A percentile compares a stretch with the other conserved stretches of the same genome.
phyloP scores from a whole-genome alignment of 2,329 filamentous ascomycete genomes.

The Bretziella fagacearum region DNA sequence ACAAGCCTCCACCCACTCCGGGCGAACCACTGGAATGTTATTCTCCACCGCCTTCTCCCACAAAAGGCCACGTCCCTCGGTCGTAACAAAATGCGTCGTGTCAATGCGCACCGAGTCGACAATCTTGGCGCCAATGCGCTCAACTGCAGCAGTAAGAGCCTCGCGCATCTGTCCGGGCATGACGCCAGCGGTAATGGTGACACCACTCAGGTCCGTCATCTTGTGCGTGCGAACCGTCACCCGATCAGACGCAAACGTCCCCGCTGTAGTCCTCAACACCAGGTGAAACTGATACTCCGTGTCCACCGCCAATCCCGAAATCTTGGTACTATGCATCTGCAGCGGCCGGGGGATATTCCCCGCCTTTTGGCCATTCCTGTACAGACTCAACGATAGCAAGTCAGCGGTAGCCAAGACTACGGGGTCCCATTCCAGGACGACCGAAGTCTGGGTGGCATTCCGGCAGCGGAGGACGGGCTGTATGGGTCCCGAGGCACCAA shows the following conservation, averaged over 20 bases:
- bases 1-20: slow-evolving; percentile 96
- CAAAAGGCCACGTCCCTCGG: slow-evolving; percentile 68
- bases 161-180: slow-evolving; percentile 59
- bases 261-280: slow-evolving; percentile 76
- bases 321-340: slow-evolving; percentile 89
- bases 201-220: slow-evolving; percentile 92
- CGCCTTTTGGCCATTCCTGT: slow-evolving; percentile 91
- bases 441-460: slow-evolving; percentile 96
- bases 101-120: slow-evolving; percentile 85
- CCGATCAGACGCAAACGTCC: slow-evolving; percentile 69
- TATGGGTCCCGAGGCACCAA: slow-evolving; percentile 62
- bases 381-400: slow-evolving; percentile 73
- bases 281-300: slow-evolving; percentile 93
- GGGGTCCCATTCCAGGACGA: slow-evolving; percentile 96
- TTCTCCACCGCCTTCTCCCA: slow-evolving; percentile 98
- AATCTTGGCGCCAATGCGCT: slow-evolving; percentile 82
- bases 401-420: slow-evolving; percentile 85
- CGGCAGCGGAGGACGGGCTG: slow-evolving; percentile 72
- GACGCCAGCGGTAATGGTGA: slow-evolving; percentile 84
- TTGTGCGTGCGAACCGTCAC: slow-evolving; percentile 84
- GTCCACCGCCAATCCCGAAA: slow-evolving; percentile 88
- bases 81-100: slow-evolving; percentile 96
- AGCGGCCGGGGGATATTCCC: slow-evolving; percentile 80
- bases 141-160: slow-evolving; percentile 55
- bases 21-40: slow-evolving; percentile 92